These are phyloP conservation scores for Abeoforma whisleri DNA, from an alignment of 78 protist species.

Conservation along the genomic window DNA sequence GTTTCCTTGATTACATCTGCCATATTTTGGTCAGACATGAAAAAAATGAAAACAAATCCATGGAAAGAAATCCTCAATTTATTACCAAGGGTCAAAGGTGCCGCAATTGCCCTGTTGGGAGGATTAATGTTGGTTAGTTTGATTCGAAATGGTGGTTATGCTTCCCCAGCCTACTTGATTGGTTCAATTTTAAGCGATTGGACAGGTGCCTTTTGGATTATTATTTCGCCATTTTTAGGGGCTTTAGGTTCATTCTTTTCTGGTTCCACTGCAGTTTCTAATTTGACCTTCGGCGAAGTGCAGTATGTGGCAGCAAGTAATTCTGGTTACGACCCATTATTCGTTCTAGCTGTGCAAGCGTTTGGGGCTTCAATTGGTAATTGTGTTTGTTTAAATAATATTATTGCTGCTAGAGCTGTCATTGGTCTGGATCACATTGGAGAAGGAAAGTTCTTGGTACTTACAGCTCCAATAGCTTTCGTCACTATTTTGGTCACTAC, in stretches of 20 bases:
- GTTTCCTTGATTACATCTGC: conserved; percentile 13
- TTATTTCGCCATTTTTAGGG: conserved; percentile 27
- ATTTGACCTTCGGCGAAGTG: conserved; percentile 42
- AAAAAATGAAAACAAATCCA: conserved; percentile 21
- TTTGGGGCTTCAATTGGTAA: conserved; percentile 35
- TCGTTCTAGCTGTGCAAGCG: conserved; percentile 34
- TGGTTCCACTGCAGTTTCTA: conserved; percentile 35
- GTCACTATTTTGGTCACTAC: background rate
- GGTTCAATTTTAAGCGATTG: conserved; percentile 39
- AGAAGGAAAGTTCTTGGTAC: conserved; percentile 20
- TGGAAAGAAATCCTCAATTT: conserved; percentile 13
- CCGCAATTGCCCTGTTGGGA: conserved; percentile 40
- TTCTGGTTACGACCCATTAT: conserved; percentile 9
- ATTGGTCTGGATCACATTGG: conserved; percentile 22
- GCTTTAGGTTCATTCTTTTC: conserved; percentile 44
- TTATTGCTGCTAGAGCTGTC: conserved; percentile 32
- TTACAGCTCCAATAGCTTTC: conserved; percentile 23
- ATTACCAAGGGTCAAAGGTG: background rate
- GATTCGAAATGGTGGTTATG: background rate
- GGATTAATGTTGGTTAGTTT: conserved; percentile 17
- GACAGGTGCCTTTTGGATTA: conserved; percentile 31
- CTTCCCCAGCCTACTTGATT: conserved; percentile 34
- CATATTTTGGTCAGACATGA: conserved; percentile 20
- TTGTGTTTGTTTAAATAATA: conserved; percentile 3
- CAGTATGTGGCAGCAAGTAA: conserved; percentile 38